A percentile compares a stretch with the other conserved stretches of the same genome.
Evolutionary conservation across 192 early-diverging fungal species (phyloP).

Genomic region (Umbelopsis ramanniana): DNA sequence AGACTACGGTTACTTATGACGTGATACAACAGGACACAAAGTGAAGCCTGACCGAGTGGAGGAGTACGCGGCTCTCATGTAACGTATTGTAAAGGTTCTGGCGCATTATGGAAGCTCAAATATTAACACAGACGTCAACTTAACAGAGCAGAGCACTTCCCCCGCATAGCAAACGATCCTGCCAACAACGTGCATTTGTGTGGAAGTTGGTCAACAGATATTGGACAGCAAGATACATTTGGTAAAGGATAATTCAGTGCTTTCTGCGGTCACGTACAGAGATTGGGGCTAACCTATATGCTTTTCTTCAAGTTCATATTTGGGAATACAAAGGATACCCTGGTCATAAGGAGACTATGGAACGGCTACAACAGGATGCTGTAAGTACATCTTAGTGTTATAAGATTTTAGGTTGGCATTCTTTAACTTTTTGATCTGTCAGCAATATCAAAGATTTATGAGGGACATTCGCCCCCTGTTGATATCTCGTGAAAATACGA

Average conservation of each 20-base stretch:
- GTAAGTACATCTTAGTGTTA: constrained; percentile 39
- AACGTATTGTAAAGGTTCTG: not conserved
- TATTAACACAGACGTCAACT: not conserved
- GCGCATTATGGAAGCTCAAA: not conserved
- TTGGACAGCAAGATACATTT: constrained; percentile 88
- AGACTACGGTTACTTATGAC: not conserved
- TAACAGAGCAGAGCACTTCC: constrained; percentile 75
- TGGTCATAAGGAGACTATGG: constrained; percentile 72
- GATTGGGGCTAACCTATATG: not conserved
- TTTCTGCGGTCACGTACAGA: not conserved
- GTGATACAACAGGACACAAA: constrained; percentile 62
- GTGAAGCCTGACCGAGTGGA: constrained; percentile 87
- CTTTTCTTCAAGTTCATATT: constrained; percentile 73
- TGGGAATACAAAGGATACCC: constrained; percentile 95
- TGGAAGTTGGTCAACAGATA: constrained; percentile 87
- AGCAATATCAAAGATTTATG: constrained; percentile 68
- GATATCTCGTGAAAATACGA: constrained; percentile 74
- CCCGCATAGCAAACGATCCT: constrained; percentile 75
- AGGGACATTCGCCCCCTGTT: constrained; percentile 73
- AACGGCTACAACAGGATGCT: constrained; percentile 61
- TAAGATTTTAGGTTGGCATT: too few relatives aligned
- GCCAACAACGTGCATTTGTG: constrained; percentile 80
- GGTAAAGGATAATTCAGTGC: constrained; percentile 49
- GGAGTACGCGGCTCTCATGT: constrained; percentile 81
- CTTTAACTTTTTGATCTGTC: not conserved